Percentiles rank a stretch among this genome's conserved stretches.
Evolutionary conservation across 768 basidiomycete species (phyloP).

Genomic region (Porphyrellus cyaneotinctus): DNA sequence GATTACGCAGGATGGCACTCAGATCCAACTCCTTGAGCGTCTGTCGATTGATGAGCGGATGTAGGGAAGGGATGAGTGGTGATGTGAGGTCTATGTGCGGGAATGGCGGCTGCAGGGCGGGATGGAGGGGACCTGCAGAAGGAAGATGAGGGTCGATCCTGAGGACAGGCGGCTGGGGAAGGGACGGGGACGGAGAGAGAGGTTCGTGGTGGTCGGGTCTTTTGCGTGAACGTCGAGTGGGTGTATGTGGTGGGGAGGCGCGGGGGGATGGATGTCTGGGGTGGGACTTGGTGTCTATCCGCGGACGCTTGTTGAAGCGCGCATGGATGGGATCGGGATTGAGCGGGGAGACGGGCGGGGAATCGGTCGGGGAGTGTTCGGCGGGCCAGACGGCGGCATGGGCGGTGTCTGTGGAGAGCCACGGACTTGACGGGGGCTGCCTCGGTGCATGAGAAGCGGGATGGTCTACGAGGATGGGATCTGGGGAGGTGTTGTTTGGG

Average conservation of each 20-base stretch:
- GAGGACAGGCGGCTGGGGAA: constrained; percentile 18
- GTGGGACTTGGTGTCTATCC: constrained; percentile 24
- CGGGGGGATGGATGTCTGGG: constrained; percentile 13
- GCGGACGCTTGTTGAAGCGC: constrained; percentile 30
- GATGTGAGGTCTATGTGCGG: constrained; percentile 40
- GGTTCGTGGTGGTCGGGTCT: constrained; percentile 29
- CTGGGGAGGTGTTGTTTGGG: constrained; percentile 9
- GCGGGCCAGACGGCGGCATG: constrained; percentile 37
- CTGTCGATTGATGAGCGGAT: constrained; percentile 76
- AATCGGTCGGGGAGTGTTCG: constrained; percentile 33
- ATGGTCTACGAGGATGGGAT: constrained; percentile 36
- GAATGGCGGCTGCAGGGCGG: constrained; percentile 28
- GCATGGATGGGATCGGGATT: constrained; percentile 29
- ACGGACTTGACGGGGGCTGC: constrained; percentile 35
- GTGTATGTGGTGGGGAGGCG: constrained; percentile 20
- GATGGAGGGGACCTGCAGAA: constrained; percentile 23
- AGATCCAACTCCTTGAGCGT: constrained; percentile 85
- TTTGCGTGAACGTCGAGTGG: constrained; percentile 30
- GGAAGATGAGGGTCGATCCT: constrained; percentile 26
- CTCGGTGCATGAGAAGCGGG: constrained; percentile 36
- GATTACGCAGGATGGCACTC: constrained; percentile 80
- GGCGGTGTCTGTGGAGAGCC: constrained; percentile 30
- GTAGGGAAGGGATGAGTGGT: constrained; percentile 61
- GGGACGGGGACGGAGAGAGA: constrained; percentile 25
- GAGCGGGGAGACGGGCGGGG: constrained; percentile 38